Conservation (phyloP, 1,284 basidiomycete species). For the Leccinum holopus region DNA sequence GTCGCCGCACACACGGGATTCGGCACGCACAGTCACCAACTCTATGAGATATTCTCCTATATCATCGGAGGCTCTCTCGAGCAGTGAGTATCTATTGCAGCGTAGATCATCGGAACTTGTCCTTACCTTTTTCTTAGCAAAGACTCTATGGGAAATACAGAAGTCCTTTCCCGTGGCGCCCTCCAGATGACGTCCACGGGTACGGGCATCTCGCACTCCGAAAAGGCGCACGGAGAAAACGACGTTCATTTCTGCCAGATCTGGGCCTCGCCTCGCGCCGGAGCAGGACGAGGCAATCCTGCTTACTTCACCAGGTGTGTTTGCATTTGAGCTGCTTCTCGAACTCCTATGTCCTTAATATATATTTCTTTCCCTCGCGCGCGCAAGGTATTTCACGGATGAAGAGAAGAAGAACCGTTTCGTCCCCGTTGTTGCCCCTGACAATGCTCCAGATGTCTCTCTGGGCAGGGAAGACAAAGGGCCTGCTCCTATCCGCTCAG, state of each 20-base stretch:
- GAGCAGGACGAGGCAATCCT: conserved; percentile 52
- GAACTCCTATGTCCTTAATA: not conserved
- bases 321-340: not conserved
- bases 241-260: conserved; percentile 86
- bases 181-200: conserved; percentile 91
- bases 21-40: conserved; percentile 80
- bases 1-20: conserved; percentile 80
- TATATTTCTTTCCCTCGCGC: not conserved
- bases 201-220: conserved; percentile 84
- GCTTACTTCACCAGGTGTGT: conserved; percentile 75
- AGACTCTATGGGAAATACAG: conserved; percentile 88
- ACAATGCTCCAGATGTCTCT: conserved; percentile 52
- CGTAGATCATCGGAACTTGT: conserved; percentile 4
- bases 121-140: conserved; percentile 43
- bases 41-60: conserved; percentile 93
- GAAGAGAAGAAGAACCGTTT: conserved; percentile 76
- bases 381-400: conserved; percentile 68
- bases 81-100: conserved; percentile 50
- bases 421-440: conserved; percentile 70
- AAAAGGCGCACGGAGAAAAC: conserved; percentile 58
- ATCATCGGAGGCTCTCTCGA: conserved; percentile 75
- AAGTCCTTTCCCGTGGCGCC: conserved; percentile 84
- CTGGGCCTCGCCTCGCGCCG: conserved; percentile 71
- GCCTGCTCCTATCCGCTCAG: conserved; percentile 71
- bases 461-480: conserved; percentile 64